These are phyloP conservation scores for Pythium brachiatum DNA, from an alignment of 352 stramenopile species.

Conservation along the genomic window DNA sequence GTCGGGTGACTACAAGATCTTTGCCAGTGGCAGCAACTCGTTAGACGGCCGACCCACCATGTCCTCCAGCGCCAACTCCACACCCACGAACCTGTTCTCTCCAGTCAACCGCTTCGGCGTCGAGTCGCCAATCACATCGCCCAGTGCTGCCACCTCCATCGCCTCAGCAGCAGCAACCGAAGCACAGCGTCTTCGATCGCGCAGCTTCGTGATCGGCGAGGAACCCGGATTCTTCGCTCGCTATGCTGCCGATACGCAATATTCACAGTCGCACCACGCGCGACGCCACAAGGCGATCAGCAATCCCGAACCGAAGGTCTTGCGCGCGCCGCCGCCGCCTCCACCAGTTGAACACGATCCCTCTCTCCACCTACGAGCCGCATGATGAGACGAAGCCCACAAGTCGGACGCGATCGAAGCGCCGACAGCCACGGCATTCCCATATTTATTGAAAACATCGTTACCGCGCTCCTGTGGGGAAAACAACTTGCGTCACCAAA, in stretches of 20 bases:
- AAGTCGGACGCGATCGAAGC: slow-evolving; percentile 28
- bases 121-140: slow-evolving; percentile 21
- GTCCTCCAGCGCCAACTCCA: slow-evolving; percentile 13
- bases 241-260: slow-evolving; percentile 18
- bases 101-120: slow-evolving; percentile 40
- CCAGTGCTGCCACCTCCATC: slow-evolving; percentile 5
- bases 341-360: slow-evolving; percentile 8
- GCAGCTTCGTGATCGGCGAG: slow-evolving; percentile 40
- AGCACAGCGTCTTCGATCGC: slow-evolving; percentile 28
- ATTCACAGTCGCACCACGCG: background rate
- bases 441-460: slow-evolving; percentile 29
- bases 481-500: slow-evolving; percentile 14
- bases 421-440: slow-evolving; percentile 13
- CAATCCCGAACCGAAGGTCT: slow-evolving; percentile 16
- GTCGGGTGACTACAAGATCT: slow-evolving; percentile 65
- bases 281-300: slow-evolving; percentile 17
- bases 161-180: slow-evolving; percentile 1
- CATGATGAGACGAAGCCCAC: slow-evolving; percentile 14
- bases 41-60: slow-evolving; percentile 19
- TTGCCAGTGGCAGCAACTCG: slow-evolving; percentile 24
- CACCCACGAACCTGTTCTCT: slow-evolving; percentile 13
- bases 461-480: slow-evolving; percentile 14
- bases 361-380: slow-evolving; percentile 8
- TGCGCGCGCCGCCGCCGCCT: slow-evolving; percentile 12
- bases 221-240: slow-evolving; percentile 30